A percentile compares a stretch with the other conserved stretches of the same genome.
Conservation (phyloP, 208 protist genomes). For the Acanthamoeba rhysodes region DNA sequence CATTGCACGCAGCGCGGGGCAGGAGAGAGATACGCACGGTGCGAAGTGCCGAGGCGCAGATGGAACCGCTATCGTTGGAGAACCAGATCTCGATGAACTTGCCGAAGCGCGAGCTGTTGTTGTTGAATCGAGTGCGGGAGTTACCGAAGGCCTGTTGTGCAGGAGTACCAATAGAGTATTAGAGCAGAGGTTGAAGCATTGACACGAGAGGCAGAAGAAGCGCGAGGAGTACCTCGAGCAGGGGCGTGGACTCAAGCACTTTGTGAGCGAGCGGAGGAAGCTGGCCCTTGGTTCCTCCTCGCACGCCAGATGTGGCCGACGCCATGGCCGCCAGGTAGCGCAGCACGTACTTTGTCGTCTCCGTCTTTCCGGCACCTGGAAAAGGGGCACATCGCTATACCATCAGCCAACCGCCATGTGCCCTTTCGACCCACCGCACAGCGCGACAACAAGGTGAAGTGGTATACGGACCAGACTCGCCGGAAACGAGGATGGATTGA, state of each 20-base stretch:
- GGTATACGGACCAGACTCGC: slow-evolving; percentile 77
- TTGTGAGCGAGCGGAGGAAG: slow-evolving; percentile 16
- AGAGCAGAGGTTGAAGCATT: neutral
- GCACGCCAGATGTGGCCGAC: neutral
- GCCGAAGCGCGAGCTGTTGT: slow-evolving; percentile 88
- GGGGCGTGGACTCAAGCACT: slow-evolving; percentile 61
- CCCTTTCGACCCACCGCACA: no score
- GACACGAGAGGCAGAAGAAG: neutral
- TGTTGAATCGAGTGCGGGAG: slow-evolving; percentile 87
- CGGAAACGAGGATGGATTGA: slow-evolving; percentile 84
- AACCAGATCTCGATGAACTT: slow-evolving; percentile 89
- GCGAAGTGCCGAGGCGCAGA: slow-evolving; percentile 26
- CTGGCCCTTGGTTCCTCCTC: neutral
- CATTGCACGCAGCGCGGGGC: no score
- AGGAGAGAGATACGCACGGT: no score
- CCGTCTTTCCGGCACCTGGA: slow-evolving; percentile 83
- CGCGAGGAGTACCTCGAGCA: slow-evolving; percentile 44
- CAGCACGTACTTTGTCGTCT: slow-evolving; percentile 83
- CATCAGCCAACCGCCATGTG: no score
- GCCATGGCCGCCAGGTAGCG: slow-evolving; percentile 77
- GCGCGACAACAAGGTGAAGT: slow-evolving; percentile 80
- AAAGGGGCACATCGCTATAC: no score
- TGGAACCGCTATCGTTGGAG: neutral
- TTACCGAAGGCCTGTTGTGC: slow-evolving; percentile 85
- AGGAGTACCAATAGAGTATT: no score